These are phyloP conservation scores for Venturia oleaginea DNA, from an alignment of 2,329 filamentous ascomycete species.

Conservation along the genomic window DNA sequence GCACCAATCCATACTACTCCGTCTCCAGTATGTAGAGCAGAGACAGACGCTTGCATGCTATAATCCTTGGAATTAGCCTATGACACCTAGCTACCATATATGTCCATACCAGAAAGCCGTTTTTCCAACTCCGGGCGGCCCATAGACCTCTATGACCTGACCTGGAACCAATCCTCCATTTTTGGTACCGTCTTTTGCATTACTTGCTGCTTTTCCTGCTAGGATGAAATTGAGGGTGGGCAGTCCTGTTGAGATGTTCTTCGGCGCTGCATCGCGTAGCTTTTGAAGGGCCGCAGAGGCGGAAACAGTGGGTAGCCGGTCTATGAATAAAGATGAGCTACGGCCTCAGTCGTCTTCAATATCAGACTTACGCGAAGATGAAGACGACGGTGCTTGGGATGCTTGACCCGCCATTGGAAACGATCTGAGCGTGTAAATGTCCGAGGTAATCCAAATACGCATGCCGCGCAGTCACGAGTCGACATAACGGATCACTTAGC, in stretches of 20 bases:
- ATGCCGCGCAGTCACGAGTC: neutral
- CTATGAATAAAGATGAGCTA: slow-evolving; percentile 34
- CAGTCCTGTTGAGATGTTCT: slow-evolving; percentile 40
- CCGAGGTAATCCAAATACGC: neutral
- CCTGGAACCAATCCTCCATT: slow-evolving; percentile 60
- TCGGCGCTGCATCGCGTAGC: slow-evolving; percentile 42
- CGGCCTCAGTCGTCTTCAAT: neutral
- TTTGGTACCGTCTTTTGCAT: slow-evolving; percentile 13
- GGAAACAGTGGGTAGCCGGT: slow-evolving; percentile 68
- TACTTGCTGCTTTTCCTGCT: slow-evolving; percentile 20
- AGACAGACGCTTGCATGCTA: slow-evolving; percentile 62
- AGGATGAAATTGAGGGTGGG: slow-evolving; percentile 38
- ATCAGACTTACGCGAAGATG: slow-evolving; percentile 29
- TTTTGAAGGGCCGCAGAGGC: slow-evolving; percentile 62
- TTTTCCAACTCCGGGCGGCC: slow-evolving; percentile 78
- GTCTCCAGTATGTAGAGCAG: slow-evolving; percentile 50
- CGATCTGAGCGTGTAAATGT: neutral
- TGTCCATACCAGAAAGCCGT: slow-evolving; percentile 64
- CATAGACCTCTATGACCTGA: slow-evolving; percentile 79
- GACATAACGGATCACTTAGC: neutral
- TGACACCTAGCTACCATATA: neutral
- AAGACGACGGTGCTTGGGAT: slow-evolving; percentile 12
- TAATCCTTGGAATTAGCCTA: slow-evolving; percentile 16
- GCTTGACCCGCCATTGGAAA: neutral
- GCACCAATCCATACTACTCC: slow-evolving; percentile 76